Conservation (phyloP, 768 basidiomycete genomes). For the Termitomyces sp. region DNA sequence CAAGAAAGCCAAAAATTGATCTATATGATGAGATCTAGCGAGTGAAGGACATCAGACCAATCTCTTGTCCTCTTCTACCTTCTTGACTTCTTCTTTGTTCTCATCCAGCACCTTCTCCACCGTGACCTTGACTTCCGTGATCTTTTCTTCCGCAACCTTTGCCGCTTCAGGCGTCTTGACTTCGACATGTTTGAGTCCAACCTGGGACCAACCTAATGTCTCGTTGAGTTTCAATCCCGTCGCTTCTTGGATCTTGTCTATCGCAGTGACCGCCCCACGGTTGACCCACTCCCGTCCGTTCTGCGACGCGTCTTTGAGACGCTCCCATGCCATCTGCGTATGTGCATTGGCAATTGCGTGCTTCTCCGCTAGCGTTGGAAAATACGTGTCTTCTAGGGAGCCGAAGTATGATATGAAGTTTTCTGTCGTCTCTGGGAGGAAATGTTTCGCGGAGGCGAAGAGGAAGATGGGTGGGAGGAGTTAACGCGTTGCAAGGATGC, state of each 20-base stretch:
- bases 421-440: conserved; percentile 78
- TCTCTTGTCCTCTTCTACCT: conserved; percentile 10
- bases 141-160: conserved; percentile 25
- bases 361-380: conserved; percentile 65
- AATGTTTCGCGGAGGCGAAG: conserved; percentile 67
- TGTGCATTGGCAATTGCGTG: conserved; percentile 65
- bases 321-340: conserved; percentile 54
- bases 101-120: conserved; percentile 22
- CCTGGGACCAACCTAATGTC: conserved; percentile 43
- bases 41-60: conserved; percentile 8
- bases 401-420: conserved; percentile 68
- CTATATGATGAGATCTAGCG: conserved; percentile 7
- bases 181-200: conserved; percentile 15
- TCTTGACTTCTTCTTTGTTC: conserved; percentile 14
- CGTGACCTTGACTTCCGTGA: conserved; percentile 11
- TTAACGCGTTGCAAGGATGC: conserved; percentile 63
- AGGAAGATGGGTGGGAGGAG: conserved; percentile 76
- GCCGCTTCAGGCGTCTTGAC: conserved; percentile 18
- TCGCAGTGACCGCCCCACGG: conserved; percentile 39
- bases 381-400: conserved; percentile 65
- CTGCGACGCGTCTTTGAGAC: conserved; percentile 47
- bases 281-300: conserved; percentile 43
- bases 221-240: conserved; percentile 75
- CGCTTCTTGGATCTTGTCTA: conserved; percentile 56
- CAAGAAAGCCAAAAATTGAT: not conserved